Base-by-base conservation (phyloP, 768 basidiomycete genomes). In the Gymnopilus junonius region DNA sequence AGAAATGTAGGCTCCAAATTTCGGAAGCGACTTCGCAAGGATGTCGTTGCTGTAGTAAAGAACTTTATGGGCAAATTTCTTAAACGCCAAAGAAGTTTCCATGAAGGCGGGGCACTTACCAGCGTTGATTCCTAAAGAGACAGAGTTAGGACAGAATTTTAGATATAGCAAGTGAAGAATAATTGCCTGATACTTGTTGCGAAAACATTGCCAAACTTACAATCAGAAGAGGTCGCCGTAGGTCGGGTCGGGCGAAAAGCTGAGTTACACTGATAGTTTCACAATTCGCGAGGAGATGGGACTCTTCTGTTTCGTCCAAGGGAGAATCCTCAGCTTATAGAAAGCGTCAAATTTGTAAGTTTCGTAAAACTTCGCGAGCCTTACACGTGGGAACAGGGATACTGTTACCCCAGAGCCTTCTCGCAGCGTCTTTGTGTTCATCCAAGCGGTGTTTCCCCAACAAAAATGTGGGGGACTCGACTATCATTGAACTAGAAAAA, bases 1-100 rank as follows among this genome's bases (percentile, higher is more conserved):
- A 1, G 94, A 95, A 20, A 96, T 85, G 67, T 93, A 90, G 20
- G 93, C 87, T 0, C 92, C 95, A 23, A 89, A 74, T 17, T 91
- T 83, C 15, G 95, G 94, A 58, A 97, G 79, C 2, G 93, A 83
- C 62, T 86, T 90, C 25, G 88, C 85, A 25, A 97, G 83, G 66
- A 97, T 97, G 51, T 89, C 85, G 67, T 94, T 95, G 76, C 91
- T 93, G 77, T 96, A 97, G 74, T 95, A 97, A 58, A 97, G 81
- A 27, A 97, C 95, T 90, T 71, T 27, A 8, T 57, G 37, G 51
- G 20, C 14, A 55, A 45, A 57, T 6, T 48, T 8, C 35, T 11
- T 15, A 46, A 20, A 46, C n/a, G 27, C 25, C 27, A 25, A 29
- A 21, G 12, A 21, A 4, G 1, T 21, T 3, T 15, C n/a, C 8